phyloP scores from a whole-genome alignment of 345 rosid genomes.

The Rhizophora apiculata region DNA sequence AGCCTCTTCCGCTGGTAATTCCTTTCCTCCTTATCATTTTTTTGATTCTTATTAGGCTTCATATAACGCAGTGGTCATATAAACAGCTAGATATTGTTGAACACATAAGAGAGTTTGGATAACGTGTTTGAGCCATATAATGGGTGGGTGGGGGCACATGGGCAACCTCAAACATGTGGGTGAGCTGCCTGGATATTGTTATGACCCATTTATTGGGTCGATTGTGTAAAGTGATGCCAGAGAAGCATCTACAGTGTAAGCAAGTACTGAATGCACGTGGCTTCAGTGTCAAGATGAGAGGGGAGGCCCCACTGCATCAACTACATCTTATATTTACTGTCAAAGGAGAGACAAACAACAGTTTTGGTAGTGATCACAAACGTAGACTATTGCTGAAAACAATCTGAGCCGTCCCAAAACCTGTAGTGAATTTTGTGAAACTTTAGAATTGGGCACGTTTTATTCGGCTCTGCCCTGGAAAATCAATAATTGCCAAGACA shows the following conservation, averaged over 20 bases:
- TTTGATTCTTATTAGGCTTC: background rate
- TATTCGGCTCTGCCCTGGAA: too few relatives aligned
- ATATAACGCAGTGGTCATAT: background rate
- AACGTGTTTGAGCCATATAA: background rate
- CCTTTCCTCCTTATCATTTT: background rate
- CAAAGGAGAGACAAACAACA: too few relatives aligned
- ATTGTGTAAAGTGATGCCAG: conserved; percentile 37
- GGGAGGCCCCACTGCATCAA: conserved; percentile 23
- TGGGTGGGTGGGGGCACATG: conserved; percentile 27
- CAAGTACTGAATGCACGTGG: conserved; percentile 37
- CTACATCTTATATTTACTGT: background rate
- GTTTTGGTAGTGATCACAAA: too few relatives aligned
- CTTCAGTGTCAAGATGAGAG: conserved; percentile 23
- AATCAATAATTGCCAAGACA: too few relatives aligned
- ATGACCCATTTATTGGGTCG: conserved; percentile 35
- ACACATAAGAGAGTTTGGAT: conserved; percentile 3
- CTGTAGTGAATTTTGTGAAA: too few relatives aligned
- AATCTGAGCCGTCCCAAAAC: too few relatives aligned
- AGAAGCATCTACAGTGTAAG: conserved; percentile 29
- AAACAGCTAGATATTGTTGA: background rate
- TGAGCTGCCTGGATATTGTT: conserved; percentile 53
- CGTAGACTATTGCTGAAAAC: too few relatives aligned
- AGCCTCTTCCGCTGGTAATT: conserved; percentile 47
- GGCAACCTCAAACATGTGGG: conserved; percentile 47
- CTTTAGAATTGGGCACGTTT: too few relatives aligned